Base-by-base conservation (phyloP, 805 yeast species). In the Starmerella powellii region DNA sequence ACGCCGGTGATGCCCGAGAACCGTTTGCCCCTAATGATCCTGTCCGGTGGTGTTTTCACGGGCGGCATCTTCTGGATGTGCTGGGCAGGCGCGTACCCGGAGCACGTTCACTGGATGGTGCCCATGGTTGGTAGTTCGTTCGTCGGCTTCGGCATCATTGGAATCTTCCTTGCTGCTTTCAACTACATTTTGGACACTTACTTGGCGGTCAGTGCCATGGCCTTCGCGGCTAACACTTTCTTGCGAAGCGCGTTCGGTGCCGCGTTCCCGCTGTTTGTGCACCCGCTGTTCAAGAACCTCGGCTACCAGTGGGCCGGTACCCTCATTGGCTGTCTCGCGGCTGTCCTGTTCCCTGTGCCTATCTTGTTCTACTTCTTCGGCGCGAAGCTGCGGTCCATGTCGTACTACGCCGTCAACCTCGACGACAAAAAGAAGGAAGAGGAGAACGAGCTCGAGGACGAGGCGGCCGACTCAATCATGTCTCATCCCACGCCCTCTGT, bases 51-150 rank as follows among this genome's bases (percentile, higher is more conserved):
- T 38, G 57, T 70, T 6, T 83, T 86, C 64, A 78, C 88, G 27
- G 65, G 76, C 42, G 95, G 95, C 41, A 65, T 86, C 47, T 68
- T 86, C 54, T 83, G 94, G 94, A 68, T 86, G 58, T 74, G 83
- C 45, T 86, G 95, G 95, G 68, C 87, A 8, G 95, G 94, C 56
- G 72, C 74, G 49, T 86, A 77, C 60, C 78, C 73, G 37, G 61
- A 77, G 28, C 61, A 62, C 35, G 74, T 85, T 31, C 94, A 79
- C 56, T 86, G 88, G 88, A 78, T 76, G 53, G 82, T 73, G n/a
- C 91, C 93, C 31, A 71, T 80, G 2, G 62, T 74, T 23, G 74
- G 82, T 23, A 80, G 83, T 48, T 46, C 72, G 3, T 69, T 78
- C 54, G 70, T 74, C 30, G 87, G 86, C 11, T 73, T 71, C 48